These are phyloP conservation scores for Aegilops tauschii DNA, from an alignment of 176 grass and related monocot genomes.

Conservation along the genomic window DNA sequence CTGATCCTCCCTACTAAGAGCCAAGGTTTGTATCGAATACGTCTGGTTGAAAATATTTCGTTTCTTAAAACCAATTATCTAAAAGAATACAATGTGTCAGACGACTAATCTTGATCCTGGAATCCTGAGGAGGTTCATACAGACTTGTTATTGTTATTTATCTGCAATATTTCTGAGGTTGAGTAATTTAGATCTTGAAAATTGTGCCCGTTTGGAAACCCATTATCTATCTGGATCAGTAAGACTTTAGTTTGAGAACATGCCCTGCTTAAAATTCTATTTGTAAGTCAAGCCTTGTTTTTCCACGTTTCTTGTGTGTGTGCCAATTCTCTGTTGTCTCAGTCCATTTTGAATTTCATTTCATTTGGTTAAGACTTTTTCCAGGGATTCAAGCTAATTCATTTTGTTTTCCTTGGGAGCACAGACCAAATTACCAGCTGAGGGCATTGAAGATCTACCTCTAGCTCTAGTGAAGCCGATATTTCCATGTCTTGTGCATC, in stretches of 20 bases:
- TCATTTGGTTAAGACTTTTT: neutral
- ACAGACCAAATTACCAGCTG: slow-evolving; percentile 32
- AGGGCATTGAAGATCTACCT: slow-evolving; percentile 33
- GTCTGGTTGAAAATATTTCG: neutral
- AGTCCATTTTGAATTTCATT: slow-evolving; percentile 5
- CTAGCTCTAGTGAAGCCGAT: slow-evolving; percentile 20
- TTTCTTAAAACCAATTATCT: neutral
- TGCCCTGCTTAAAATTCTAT: neutral
- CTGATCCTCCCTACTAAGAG: slow-evolving; percentile 60
- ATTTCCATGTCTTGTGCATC: slow-evolving; percentile 21
- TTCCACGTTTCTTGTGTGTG: neutral
- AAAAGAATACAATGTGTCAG: neutral
- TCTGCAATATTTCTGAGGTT: neutral
- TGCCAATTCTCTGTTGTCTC: neutral
- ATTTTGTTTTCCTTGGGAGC: neutral
- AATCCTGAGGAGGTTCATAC: neutral
- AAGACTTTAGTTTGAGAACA: neutral
- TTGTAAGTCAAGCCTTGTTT: neutral
- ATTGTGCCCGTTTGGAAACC: neutral
- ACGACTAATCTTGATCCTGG: neutral
- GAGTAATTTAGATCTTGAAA: slow-evolving; percentile 10
- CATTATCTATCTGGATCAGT: neutral
- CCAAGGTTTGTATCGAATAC: slow-evolving; percentile 49
- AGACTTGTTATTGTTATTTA: neutral
- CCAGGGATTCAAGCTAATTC: neutral